A percentile compares a stretch with the other conserved stretches of the same genome.
phyloP scores from a whole-genome alignment of 129 eudicot species.

The Flaveria robusta region DNA sequence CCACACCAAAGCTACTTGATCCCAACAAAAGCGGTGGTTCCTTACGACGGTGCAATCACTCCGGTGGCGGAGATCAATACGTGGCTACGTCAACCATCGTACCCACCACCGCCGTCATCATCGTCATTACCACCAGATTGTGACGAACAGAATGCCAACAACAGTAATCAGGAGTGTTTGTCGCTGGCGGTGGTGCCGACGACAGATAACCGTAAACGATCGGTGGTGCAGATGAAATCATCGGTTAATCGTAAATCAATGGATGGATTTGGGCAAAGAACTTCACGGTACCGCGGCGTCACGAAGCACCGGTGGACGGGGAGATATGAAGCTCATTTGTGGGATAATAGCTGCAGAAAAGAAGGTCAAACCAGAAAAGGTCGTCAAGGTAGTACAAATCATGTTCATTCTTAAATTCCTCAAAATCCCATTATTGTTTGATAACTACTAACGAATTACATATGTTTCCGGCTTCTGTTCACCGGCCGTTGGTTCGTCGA shows the following conservation, averaged over 20 bases:
- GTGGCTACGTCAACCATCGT: constrained; percentile 48
- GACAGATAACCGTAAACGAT: constrained; percentile 40
- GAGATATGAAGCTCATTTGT: constrained; percentile 91
- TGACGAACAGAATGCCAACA: constrained; percentile 9
- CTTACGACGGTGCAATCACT: constrained; percentile 41
- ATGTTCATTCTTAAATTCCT: neutral
- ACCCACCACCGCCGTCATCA: neutral
- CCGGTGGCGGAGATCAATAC: constrained; percentile 50
- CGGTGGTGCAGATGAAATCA: constrained; percentile 32
- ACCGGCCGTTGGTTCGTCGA: neutral
- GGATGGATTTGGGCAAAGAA: constrained; percentile 57
- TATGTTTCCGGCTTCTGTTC: constrained; percentile 7
- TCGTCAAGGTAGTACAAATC: constrained; percentile 70
- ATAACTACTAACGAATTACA: constrained; percentile 17
- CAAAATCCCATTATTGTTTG: neutral
- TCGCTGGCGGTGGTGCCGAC: constrained; percentile 45
- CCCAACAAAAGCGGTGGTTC: constrained; percentile 18
- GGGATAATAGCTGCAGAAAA: constrained; percentile 88
- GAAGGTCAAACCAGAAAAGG: constrained; percentile 97
- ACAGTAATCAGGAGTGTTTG: constrained; percentile 20
- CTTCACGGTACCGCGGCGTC: constrained; percentile 89
- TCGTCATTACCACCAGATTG: neutral
- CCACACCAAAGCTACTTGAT: constrained; percentile 20
- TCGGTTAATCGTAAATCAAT: neutral
- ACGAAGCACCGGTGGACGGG: constrained; percentile 97